Percentiles rank a stretch among this genome's conserved stretches.
These are phyloP conservation scores for Paraconiothyrium brasiliense DNA, from an alignment of 2,329 filamentous ascomycete genomes.

Conservation along the genomic window DNA sequence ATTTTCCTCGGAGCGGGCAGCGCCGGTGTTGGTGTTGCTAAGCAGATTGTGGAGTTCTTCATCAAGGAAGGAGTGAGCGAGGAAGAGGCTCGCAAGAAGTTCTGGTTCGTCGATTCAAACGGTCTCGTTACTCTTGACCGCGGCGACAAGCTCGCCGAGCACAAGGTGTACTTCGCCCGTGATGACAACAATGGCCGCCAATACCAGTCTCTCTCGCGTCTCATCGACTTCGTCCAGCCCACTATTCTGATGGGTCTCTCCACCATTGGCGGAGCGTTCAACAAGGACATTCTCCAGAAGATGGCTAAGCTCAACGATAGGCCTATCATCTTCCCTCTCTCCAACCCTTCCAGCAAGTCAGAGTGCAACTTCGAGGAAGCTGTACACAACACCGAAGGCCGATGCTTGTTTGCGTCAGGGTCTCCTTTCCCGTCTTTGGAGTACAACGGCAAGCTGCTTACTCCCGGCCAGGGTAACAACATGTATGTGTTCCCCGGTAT, in stretches of 20 bases:
- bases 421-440: slow-evolving; percentile 83
- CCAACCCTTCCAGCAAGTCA: slow-evolving; percentile 94
- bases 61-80: slow-evolving; percentile 90
- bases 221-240: slow-evolving; percentile 94
- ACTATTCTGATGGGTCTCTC: slow-evolving; percentile 94
- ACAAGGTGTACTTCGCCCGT: slow-evolving; percentile 76
- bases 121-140: slow-evolving; percentile 93
- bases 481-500: slow-evolving; percentile 97
- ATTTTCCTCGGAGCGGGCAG: slow-evolving; percentile 97
- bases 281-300: slow-evolving; percentile 78
- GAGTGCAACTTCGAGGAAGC: slow-evolving; percentile 98
- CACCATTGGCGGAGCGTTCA: slow-evolving; percentile 94
- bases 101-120: slow-evolving; percentile 97
- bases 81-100: slow-evolving; percentile 85
- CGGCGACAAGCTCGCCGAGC: slow-evolving; percentile 91
- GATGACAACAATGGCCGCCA: slow-evolving; percentile 72
- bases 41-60: slow-evolving; percentile 98
- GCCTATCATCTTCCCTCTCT: slow-evolving; percentile 85
- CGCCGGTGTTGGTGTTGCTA: slow-evolving; percentile 95
- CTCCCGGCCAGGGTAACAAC: slow-evolving; percentile 73
- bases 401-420: slow-evolving; percentile 91
- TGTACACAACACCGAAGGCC: slow-evolving; percentile 88
- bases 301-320: slow-evolving; percentile 71
- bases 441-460: slow-evolving; percentile 56
- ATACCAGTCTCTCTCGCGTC: slow-evolving; percentile 82